These are phyloP conservation scores for Candida xiaguanensis DNA, from an alignment of 805 yeast species.

Conservation along the genomic window DNA sequence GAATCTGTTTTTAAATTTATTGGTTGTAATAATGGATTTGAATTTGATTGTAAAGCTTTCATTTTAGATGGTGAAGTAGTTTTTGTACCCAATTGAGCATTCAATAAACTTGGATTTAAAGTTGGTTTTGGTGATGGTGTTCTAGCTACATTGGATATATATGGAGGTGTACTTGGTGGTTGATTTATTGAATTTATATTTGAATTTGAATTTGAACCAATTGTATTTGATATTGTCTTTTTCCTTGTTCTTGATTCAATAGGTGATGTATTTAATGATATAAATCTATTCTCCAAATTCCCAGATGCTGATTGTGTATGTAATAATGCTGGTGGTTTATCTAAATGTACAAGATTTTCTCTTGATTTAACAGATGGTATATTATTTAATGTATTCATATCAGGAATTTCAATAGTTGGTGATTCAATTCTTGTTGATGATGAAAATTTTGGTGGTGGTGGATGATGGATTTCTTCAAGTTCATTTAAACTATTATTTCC, in stretches of 20 bases:
- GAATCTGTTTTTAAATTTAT: slow-evolving; percentile 41
- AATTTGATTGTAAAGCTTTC: slow-evolving; percentile 47
- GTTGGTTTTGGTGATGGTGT: slow-evolving; percentile 38
- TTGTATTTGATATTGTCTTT: slow-evolving; percentile 37
- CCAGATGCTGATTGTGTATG: slow-evolving; percentile 45
- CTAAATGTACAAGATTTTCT: slow-evolving; percentile 10
- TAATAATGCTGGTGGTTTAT: slow-evolving; percentile 41
- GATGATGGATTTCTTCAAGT: slow-evolving; percentile 4
- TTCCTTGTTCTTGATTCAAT: slow-evolving; percentile 29
- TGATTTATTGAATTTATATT: slow-evolving; percentile 20
- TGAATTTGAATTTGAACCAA: slow-evolving; percentile 12
- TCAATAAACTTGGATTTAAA: slow-evolving; percentile 16
- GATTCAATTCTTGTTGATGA: slow-evolving; percentile 38
- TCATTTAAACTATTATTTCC: slow-evolving; percentile 3
- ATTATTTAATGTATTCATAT: slow-evolving; percentile 44
- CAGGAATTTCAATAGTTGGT: slow-evolving; percentile 69
- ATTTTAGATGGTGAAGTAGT: slow-evolving; percentile 40
- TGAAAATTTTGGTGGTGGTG: slow-evolving; percentile 5
- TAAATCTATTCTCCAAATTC: slow-evolving; percentile 28
- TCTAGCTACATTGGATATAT: slow-evolving; percentile 26
- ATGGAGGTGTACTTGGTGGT: slow-evolving; percentile 35
- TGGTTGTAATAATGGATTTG: slow-evolving; percentile 52
- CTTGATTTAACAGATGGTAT: slow-evolving; percentile 11
- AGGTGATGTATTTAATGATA: slow-evolving; percentile 16
- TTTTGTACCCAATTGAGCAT: slow-evolving; percentile 12